Base-by-base conservation (phyloP, 495 filamentous ascomycete genomes). In the Penicillium verhagenii region DNA sequence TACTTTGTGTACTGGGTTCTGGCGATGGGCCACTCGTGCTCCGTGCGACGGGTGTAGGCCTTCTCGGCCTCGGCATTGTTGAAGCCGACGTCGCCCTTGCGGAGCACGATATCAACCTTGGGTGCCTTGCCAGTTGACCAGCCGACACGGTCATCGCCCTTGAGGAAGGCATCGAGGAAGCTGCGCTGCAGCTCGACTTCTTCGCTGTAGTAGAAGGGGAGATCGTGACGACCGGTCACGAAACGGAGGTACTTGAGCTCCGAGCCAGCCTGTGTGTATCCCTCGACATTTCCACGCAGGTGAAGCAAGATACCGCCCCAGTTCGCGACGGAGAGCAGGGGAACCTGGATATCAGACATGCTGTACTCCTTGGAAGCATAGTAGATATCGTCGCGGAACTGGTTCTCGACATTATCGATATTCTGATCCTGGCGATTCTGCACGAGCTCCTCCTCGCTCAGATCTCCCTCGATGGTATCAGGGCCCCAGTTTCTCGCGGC, bases 81-180 rank as follows among this genome's bases (percentile, higher is more conserved):
- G 72, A 78, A 81, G 1, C 85, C 86, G 0, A 83, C 75, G 46
- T 87, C 73, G 2, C 85, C 85, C 60, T 83, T 83, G 23, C 85
- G 76, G 0, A 89, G 70, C 0, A 80, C 69, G 23, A 89, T 38
- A 29, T 74, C 75, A 20, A 87, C 82, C 11, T 81, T 75, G 0
- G 85, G 69, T 1, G 81, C 71, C 52, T 80, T 80, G 13, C 83
- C 82, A 74, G 65, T 72, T 81, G 65, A 65, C 86, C 86, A 89
- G 2, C 86, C 86, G 0, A 60, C 70, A 0, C 66, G 70, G 57
- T 88, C 86, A 0, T 86, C 72, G 6, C 76, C 82, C 58, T 85
- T 86, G 23, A 89, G 76, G 61, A 88, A 89, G 0, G 86, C 86
- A 54, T 85, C 79, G 2, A 88, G 70, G 57, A 89, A 88, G 53